Conservation (phyloP, 1,284 basidiomycete genomes). For the Lentinula novae-zelandiae region DNA sequence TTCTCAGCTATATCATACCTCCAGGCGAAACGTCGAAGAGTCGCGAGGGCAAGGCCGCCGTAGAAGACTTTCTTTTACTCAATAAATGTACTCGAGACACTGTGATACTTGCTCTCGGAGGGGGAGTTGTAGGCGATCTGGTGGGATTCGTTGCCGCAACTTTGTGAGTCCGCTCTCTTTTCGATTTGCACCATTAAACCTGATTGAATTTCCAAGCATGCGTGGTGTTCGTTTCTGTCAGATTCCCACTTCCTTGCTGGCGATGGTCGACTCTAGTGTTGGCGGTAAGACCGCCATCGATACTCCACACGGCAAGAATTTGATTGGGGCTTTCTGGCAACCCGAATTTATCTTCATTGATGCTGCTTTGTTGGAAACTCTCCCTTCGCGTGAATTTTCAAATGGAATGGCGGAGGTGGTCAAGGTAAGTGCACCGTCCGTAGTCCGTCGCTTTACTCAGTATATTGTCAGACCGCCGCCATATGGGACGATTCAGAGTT, state of each 20-base stretch:
- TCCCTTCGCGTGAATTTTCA: conserved; percentile 90
- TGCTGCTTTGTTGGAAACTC: conserved; percentile 90
- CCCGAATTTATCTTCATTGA: conserved; percentile 98
- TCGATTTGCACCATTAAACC: neutral
- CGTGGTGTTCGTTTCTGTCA: conserved; percentile 82
- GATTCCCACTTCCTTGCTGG: conserved; percentile 93
- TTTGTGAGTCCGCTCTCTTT: conserved; percentile 61
- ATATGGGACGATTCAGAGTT: conserved; percentile 94
- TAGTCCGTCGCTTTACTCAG: neutral
- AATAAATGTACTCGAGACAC: conserved; percentile 92
- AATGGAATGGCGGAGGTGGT: conserved; percentile 99
- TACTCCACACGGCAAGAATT: conserved; percentile 92
- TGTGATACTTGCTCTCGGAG: conserved; percentile 90
- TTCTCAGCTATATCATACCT: conserved; percentile 77
- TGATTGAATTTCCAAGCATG: conserved; percentile 49
- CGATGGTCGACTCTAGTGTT: conserved; percentile 98
- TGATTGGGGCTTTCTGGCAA: conserved; percentile 99
- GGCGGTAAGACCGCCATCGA: conserved; percentile 99
- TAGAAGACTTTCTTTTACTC: conserved; percentile 92
- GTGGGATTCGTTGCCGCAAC: conserved; percentile 97
- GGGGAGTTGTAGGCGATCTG: conserved; percentile 95
- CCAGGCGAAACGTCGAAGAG: conserved; percentile 95
- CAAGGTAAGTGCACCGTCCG: conserved; percentile 57
- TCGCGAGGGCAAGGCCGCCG: conserved; percentile 86
- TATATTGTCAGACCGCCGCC: conserved; percentile 75